These are phyloP conservation scores for Mollisia scopiformis DNA, from an alignment of 2,329 filamentous ascomycete genomes.

Conservation along the genomic window DNA sequence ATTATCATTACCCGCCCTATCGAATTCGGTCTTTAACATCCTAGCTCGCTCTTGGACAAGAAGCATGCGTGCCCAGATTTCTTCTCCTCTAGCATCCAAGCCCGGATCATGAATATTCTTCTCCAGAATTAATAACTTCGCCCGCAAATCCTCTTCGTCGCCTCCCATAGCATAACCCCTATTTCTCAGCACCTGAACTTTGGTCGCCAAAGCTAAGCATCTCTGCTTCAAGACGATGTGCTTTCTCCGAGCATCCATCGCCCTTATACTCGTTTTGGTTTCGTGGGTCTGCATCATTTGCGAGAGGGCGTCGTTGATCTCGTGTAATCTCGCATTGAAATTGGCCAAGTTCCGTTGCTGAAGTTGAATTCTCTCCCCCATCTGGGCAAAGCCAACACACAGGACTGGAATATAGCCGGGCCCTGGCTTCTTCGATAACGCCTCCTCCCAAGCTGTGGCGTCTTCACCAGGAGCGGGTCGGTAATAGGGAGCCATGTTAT, in stretches of 20 bases:
- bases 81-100: constrained; percentile 75
- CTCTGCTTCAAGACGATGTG: constrained; percentile 75
- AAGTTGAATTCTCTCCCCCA: constrained; percentile 72
- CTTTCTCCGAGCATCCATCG: constrained; percentile 71
- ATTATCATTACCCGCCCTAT: constrained; percentile 62
- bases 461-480: constrained; percentile 72
- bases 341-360: constrained; percentile 71
- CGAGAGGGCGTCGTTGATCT: constrained; percentile 76
- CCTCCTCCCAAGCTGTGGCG: constrained; percentile 81
- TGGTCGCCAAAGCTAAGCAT: constrained; percentile 74
- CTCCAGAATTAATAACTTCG: constrained; percentile 71
- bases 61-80: constrained; percentile 83
- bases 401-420: constrained; percentile 78
- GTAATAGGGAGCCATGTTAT: constrained; percentile 76
- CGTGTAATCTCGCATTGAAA: constrained; percentile 74
- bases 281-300: constrained; percentile 77
- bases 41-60: constrained; percentile 73
- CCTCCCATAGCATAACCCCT: constrained; percentile 79
- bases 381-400: constrained; percentile 71
- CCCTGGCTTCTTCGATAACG: constrained; percentile 77
- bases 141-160: constrained; percentile 77
- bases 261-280: constrained; percentile 73
- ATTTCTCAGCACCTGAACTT: constrained; percentile 80
- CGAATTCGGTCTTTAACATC: constrained; percentile 73
- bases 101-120: constrained; percentile 74